Evolutionary conservation across 1,284 basidiomycete genomes (phyloP).

Genomic region (Phellinidium pouzarii): DNA sequence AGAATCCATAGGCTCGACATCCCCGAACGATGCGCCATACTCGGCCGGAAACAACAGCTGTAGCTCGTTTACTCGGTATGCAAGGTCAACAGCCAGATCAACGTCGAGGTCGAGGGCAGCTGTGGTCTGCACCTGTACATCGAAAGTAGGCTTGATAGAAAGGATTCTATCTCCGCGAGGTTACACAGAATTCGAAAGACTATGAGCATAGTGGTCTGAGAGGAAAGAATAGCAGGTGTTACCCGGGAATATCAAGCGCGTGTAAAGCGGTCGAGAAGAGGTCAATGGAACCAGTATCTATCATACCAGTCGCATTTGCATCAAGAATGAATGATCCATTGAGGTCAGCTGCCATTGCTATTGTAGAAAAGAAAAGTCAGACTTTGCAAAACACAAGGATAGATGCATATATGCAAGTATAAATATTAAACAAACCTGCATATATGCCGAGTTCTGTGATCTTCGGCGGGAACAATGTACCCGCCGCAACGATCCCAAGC

Average conservation of each 20-base stretch:
- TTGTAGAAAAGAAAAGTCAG: not conserved
- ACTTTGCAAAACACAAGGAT: not conserved
- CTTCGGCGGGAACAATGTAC: slow-evolving; percentile 38
- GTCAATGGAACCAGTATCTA: slow-evolving; percentile 31
- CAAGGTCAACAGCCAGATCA: slow-evolving; percentile 9
- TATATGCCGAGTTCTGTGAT: slow-evolving; percentile 29
- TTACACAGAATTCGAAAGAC: too few relatives aligned
- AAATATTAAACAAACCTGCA: slow-evolving; percentile 22
- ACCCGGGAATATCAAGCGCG: slow-evolving; percentile 39
- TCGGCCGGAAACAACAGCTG: slow-evolving; percentile 10
- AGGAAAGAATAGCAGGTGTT: slow-evolving; percentile 8
- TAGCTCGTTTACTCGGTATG: slow-evolving; percentile 8
- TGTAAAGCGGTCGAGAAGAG: slow-evolving; percentile 34
- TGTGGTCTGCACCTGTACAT: slow-evolving; percentile 25
- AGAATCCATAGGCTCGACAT: too few relatives aligned
- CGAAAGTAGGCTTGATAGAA: slow-evolving; percentile 31
- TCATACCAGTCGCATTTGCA: slow-evolving; percentile 29
- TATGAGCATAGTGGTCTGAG: slow-evolving; percentile 4
- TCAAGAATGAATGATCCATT: slow-evolving; percentile 30
- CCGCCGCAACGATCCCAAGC: slow-evolving; percentile 37
- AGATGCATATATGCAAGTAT: not conserved
- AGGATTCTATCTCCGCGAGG: slow-evolving; percentile 26
- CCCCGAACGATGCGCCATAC: too few relatives aligned
- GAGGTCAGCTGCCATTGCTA: slow-evolving; percentile 25
- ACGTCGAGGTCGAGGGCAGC: slow-evolving; percentile 15